Evolutionary conservation across 345 rosid species (phyloP).

Genomic region (Viola odorata): DNA sequence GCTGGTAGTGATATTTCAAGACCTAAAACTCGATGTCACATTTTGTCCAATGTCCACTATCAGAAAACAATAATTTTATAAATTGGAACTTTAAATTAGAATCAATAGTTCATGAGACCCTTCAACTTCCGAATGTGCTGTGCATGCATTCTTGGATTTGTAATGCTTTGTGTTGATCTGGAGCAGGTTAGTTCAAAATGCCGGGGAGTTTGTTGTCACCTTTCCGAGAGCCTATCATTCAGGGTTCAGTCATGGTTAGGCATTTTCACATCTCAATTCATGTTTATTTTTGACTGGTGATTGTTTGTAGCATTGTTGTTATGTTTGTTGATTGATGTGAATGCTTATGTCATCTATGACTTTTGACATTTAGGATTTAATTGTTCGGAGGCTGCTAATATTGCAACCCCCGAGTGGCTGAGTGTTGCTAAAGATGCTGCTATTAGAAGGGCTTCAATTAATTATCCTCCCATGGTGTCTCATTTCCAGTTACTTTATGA

Average conservation of each 20-base stretch:
- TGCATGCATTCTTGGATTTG: neutral
- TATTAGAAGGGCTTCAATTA: conserved; percentile 92
- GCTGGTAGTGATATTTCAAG: neutral
- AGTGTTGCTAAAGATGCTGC: conserved; percentile 86
- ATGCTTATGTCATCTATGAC: conserved; percentile 4
- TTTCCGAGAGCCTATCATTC: conserved; percentile 99
- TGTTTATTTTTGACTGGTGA: neutral
- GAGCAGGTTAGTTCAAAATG: conserved; percentile 26
- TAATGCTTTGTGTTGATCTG: conserved; percentile 2
- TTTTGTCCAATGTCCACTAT: neutral
- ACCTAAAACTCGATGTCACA: neutral
- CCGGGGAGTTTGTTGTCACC: conserved; percentile 78
- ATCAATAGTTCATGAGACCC: too few species aligned
- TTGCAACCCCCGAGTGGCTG: conserved; percentile 97
- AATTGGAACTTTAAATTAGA: too few species aligned
- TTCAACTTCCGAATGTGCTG: too few species aligned
- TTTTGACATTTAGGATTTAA: conserved; percentile 61
- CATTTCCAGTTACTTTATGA: conserved; percentile 98
- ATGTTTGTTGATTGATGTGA: conserved; percentile 3
- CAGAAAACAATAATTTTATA: too few species aligned
- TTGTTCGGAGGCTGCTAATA: conserved; percentile 95
- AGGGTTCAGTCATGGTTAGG: conserved; percentile 95
- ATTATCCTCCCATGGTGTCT: conserved; percentile 97
- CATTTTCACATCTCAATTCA: neutral
- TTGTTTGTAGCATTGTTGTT: neutral